Evolutionary conservation across 202 grass and related monocot species (phyloP), one percentile per base, ranked within the genome.

Genomic region (Zizania palustris): DNA sequence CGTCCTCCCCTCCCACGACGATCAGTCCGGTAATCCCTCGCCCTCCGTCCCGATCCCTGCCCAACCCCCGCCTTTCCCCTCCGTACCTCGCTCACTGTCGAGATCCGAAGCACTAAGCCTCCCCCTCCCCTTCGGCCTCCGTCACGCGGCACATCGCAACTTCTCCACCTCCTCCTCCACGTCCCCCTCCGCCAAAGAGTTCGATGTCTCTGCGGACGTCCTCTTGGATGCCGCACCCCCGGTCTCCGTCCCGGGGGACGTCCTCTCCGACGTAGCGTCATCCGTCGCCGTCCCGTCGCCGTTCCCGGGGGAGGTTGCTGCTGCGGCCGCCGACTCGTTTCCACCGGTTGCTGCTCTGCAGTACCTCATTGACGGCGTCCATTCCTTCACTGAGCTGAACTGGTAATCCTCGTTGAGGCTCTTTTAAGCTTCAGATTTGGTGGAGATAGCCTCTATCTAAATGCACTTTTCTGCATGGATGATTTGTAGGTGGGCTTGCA

Each of bases 241-340:
- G 41, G 40, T 16, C 74, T 39, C 81, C 1, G 87, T 92, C 61
- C 83, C 88, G 0, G 80, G 77, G 0, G 85, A 65, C 13, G 70
- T 92, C 53, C 66, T 88, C 19, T 76, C 82, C 8, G 84, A 83
- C 36, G 68, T 77, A 3, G 77, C 79, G 0, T 67, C 85, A 4
- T 20, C 80, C 5, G 65, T 76, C 3, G 14, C 39, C 0, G 34
- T 48, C 0, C 89, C 89, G 19, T 11, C 45, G 18, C 74, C 91
- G 38, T 94, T 88, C 61, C 67, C 89, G 0, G 91, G 95, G n/a
- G 91, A 98, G 63, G 91, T 98, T 5, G 91, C 95, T 1, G 95
- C 95, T 1, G 95, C 91, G 20, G 95, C 95, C 2, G 89, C 83
- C 0, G 85, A 92, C 53, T 90, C 89, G 35, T 92, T 85, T 28